phyloP scores from a whole-genome alignment of 257 asterid species.

The Nicotiana attenuata region DNA sequence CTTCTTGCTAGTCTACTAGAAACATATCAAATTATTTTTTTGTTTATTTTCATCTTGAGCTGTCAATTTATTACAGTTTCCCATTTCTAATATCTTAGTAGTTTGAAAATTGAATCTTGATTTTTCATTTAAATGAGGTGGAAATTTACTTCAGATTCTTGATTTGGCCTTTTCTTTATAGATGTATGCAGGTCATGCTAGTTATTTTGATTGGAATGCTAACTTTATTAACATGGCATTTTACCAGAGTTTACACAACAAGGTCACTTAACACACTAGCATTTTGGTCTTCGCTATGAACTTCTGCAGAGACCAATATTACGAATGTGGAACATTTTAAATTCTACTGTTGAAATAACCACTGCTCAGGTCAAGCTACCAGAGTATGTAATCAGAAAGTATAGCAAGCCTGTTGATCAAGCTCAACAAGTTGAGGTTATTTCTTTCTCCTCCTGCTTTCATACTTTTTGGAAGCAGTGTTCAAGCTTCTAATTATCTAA shows the following conservation, averaged over 20 bases:
- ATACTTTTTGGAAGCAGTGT: background rate
- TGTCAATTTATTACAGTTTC: background rate
- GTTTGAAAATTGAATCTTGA: background rate
- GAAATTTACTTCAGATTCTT: background rate
- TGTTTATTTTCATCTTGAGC: background rate
- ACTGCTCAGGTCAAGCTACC: constrained; percentile 87
- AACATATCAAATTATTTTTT: background rate
- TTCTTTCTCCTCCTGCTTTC: background rate
- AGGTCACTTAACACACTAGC: constrained; percentile 73
- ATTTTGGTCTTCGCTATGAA: constrained; percentile 76
- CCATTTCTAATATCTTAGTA: background rate
- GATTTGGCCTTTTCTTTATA: background rate
- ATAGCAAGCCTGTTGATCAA: constrained; percentile 61
- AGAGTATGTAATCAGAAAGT: constrained; percentile 54
- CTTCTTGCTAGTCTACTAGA: background rate
- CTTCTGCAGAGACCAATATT: constrained; percentile 79
- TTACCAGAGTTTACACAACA: constrained; percentile 71
- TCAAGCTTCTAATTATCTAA: background rate
- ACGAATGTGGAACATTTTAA: constrained; percentile 87
- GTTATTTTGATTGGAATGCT: constrained; percentile 82
- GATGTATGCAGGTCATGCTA: constrained; percentile 64
- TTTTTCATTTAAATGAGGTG: background rate
- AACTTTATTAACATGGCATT: constrained; percentile 87
- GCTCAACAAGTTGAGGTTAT: constrained; percentile 79
- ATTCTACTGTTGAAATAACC: constrained; percentile 78